Evolutionary conservation across 106 monocot species (phyloP).

Genomic region (Phalaenopsis aphrodite): DNA sequence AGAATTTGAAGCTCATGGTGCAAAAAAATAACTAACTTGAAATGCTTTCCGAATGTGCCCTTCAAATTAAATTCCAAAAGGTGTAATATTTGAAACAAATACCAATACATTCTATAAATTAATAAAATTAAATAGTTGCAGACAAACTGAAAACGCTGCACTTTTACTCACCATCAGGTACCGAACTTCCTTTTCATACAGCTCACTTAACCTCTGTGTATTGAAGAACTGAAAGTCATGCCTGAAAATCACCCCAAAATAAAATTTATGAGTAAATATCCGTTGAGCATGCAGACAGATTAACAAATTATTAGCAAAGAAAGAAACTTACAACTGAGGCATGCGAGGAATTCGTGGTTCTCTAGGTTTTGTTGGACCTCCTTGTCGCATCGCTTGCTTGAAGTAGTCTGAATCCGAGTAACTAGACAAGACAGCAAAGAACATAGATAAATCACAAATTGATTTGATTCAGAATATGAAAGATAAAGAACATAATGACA

Average conservation of each 20-base stretch:
- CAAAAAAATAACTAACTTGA: neutral
- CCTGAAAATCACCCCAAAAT: constrained; percentile 35
- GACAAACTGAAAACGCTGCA: neutral
- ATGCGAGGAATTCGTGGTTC: constrained; percentile 93
- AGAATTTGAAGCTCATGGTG: neutral
- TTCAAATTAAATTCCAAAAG: neutral
- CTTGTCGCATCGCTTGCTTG: constrained; percentile 89
- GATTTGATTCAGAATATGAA: neutral
- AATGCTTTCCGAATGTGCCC: neutral
- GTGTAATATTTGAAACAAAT: neutral
- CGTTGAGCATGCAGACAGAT: neutral
- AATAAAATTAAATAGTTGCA: neutral
- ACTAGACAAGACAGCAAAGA: constrained; percentile 23
- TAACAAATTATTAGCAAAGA: neutral
- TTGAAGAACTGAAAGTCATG: constrained; percentile 99
- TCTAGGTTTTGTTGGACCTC: constrained; percentile 73
- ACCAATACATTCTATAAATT: neutral
- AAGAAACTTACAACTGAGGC: constrained; percentile 82
- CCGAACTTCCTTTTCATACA: constrained; percentile 98
- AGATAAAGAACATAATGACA: neutral
- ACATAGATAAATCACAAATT: neutral
- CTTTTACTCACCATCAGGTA: constrained; percentile 66
- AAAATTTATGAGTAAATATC: neutral
- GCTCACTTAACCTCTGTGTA: constrained; percentile 75
- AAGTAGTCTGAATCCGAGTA: constrained; percentile 97